Evolutionary conservation across 2,329 filamentous ascomycete species (phyloP).

Genomic region (Diplocarpon rosae): DNA sequence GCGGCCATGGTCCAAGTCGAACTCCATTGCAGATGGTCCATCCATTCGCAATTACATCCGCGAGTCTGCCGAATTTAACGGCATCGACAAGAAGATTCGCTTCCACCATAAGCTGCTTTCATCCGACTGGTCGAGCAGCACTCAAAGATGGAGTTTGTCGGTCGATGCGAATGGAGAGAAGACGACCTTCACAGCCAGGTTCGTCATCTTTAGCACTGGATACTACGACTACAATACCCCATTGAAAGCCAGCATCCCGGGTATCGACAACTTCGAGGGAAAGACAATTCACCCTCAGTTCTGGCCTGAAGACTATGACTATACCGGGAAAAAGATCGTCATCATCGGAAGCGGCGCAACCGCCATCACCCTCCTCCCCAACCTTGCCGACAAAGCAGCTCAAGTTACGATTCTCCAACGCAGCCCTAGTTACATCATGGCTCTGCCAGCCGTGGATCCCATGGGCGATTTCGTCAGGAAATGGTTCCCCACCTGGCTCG

Average conservation of each 20-base stretch:
- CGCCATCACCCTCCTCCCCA: slow-evolving; percentile 65
- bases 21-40: slow-evolving; percentile 39
- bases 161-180: slow-evolving; percentile 29
- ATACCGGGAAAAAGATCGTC: slow-evolving; percentile 39
- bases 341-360: slow-evolving; percentile 57
- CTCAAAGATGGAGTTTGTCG: slow-evolving; percentile 42
- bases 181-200: slow-evolving; percentile 31
- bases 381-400: slow-evolving; percentile 50
- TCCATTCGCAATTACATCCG: slow-evolving; percentile 45
- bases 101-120: slow-evolving; percentile 38
- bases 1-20: slow-evolving; percentile 51
- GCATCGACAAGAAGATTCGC: slow-evolving; percentile 44
- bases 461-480: slow-evolving; percentile 9
- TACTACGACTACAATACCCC: slow-evolving; percentile 54
- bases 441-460: slow-evolving; percentile 28
- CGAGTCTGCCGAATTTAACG: slow-evolving; percentile 37
- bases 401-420: slow-evolving; percentile 73
- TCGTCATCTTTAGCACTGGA: slow-evolving; percentile 48
- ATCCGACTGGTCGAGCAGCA: slow-evolving; percentile 42
- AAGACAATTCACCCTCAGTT: slow-evolving; percentile 59
- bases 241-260: slow-evolving; percentile 42
- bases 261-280: slow-evolving; percentile 48
- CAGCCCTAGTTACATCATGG: slow-evolving; percentile 59
- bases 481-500: slow-evolving; percentile 36
- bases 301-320: slow-evolving; percentile 58